Evolutionary conservation across 2,329 filamentous ascomycete species (phyloP).

Genomic region (Tolypocladium guangdongense): DNA sequence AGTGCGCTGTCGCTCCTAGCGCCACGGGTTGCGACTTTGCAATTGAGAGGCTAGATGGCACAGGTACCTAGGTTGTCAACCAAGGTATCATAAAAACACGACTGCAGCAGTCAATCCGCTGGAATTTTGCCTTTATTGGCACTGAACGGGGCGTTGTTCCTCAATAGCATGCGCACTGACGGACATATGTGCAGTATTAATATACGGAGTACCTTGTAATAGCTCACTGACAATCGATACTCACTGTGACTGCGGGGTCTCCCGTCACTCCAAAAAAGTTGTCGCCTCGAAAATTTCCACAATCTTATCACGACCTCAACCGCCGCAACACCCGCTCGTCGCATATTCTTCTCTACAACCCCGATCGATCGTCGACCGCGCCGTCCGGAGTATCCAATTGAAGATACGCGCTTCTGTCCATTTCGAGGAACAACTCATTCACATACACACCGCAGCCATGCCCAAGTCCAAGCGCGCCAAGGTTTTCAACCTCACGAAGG

Average conservation of each 20-base stretch:
- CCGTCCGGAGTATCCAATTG: background rate
- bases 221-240: background rate
- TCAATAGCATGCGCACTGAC: too few relatives aligned
- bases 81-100: too few relatives aligned
- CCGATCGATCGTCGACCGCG: background rate
- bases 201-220: background rate
- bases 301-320: constrained; percentile 17
- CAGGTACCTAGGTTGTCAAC: too few relatives aligned
- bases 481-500: constrained; percentile 82
- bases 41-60: background rate
- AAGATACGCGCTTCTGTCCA: background rate
- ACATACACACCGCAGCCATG: constrained; percentile 44
- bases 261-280: constrained; percentile 1
- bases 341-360: constrained; percentile 1
- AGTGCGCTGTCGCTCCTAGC: too few relatives aligned
- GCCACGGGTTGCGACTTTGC: background rate
- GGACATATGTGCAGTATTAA: too few relatives aligned
- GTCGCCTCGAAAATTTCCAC: constrained; percentile 15
- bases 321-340: background rate
- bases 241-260: constrained; percentile 15
- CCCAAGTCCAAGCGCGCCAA: constrained; percentile 92
- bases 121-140: background rate
- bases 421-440: background rate
- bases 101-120: background rate
- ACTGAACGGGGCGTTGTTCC: too few relatives aligned